Percentiles rank a stretch among this genome's conserved stretches.
Conservation (phyloP, 495 filamentous ascomycete genomes). For the Aspergillus ostianus region DNA sequence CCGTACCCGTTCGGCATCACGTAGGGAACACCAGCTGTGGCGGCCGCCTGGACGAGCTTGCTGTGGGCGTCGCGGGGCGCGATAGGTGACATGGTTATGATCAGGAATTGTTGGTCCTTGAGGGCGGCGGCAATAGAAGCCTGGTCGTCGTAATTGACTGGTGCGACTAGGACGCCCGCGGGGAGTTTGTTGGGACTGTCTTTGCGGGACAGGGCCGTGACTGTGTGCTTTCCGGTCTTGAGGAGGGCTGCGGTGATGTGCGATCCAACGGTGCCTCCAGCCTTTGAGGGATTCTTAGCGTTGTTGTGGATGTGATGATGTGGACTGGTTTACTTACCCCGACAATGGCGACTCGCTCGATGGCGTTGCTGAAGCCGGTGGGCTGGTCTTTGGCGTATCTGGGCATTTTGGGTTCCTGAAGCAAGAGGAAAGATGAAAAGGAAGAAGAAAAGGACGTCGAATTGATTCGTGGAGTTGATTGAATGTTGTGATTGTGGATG, state of each 20-base stretch:
- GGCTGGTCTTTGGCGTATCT: slow-evolving; percentile 37
- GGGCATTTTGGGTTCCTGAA: slow-evolving; percentile 3
- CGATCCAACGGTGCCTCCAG: slow-evolving; percentile 58
- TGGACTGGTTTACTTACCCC: slow-evolving; percentile 35
- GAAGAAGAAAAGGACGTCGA: no score
- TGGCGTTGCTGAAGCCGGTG: slow-evolving; percentile 38
- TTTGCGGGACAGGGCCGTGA: slow-evolving; percentile 55
- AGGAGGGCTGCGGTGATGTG: slow-evolving; percentile 50
- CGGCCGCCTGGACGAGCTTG: slow-evolving; percentile 59
- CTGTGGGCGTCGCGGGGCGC: slow-evolving; percentile 47
- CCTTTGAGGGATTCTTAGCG: slow-evolving; percentile 38
- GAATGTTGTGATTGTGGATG: slow-evolving; percentile 9
- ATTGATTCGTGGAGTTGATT: slow-evolving; percentile 9
- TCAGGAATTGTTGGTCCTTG: slow-evolving; percentile 53
- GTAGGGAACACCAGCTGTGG: slow-evolving; percentile 58
- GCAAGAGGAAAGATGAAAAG: no score
- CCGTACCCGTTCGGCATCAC: slow-evolving; percentile 62
- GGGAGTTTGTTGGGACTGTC: slow-evolving; percentile 44
- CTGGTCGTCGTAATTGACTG: slow-evolving; percentile 50
- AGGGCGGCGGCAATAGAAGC: slow-evolving; percentile 47
- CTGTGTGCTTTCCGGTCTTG: slow-evolving; percentile 48
- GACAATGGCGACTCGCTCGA: slow-evolving; percentile 49
- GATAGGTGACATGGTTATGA: slow-evolving; percentile 55
- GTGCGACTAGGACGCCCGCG: slow-evolving; percentile 39
- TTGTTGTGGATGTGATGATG: slow-evolving; percentile 3